phyloP scores from a whole-genome alignment of 83 land plant genomes.

The Isoetes engelmannii region DNA sequence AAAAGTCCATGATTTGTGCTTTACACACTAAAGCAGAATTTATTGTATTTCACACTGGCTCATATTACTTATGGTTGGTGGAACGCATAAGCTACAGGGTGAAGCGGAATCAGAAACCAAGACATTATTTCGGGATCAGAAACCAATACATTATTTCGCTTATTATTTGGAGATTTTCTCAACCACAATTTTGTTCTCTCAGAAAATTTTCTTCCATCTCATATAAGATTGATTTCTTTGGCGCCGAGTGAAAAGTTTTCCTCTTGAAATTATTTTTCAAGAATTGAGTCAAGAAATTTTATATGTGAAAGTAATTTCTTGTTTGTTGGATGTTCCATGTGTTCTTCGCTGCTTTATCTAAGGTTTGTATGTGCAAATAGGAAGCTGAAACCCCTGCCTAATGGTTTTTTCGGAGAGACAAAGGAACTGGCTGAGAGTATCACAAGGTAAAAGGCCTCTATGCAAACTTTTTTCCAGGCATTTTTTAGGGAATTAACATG shows the following conservation, averaged over 20 bases:
- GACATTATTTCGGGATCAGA: too few relatives aligned
- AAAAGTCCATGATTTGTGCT: too few relatives aligned
- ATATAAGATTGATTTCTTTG: not conserved
- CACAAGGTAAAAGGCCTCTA: not conserved
- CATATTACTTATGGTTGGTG: too few relatives aligned
- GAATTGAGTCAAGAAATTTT: not conserved
- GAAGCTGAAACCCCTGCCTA: conserved; percentile 19
- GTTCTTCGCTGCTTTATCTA: not conserved
- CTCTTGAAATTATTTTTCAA: conserved; percentile 4
- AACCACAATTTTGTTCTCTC: too few relatives aligned
- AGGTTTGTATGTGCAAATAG: not conserved
- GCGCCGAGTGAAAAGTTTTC: conserved; percentile 13
- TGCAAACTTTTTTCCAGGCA: not conserved
- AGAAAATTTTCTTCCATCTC: not conserved
- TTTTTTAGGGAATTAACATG: conserved; percentile 4
- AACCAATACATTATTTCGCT: too few relatives aligned
- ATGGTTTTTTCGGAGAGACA: conserved; percentile 15
- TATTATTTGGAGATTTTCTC: too few relatives aligned
- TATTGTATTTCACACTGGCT: too few relatives aligned
- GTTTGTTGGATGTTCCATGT: not conserved
- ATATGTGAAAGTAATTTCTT: not conserved
- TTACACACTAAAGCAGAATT: too few relatives aligned
- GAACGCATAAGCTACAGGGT: too few relatives aligned
- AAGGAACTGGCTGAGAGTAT: conserved; percentile 29
- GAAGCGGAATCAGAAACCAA: too few relatives aligned